These are phyloP conservation scores for Pseudogymnoascus sp. DNA, from an alignment of 2,329 filamentous ascomycete species.

Conservation along the genomic window DNA sequence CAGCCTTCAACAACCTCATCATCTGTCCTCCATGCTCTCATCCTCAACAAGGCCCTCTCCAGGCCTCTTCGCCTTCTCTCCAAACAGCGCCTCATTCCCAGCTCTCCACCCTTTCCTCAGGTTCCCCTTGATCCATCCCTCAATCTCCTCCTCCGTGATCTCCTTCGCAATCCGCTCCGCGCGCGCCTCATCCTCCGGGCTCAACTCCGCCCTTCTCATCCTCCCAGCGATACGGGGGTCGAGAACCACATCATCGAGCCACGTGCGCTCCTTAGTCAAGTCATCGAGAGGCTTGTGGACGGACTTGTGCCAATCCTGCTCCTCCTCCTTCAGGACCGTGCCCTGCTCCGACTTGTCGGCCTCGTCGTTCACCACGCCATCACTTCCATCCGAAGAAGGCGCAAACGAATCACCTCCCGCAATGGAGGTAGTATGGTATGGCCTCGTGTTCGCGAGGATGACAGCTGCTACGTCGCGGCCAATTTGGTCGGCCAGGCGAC, in stretches of 20 bases:
- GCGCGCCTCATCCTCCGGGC: conserved; percentile 61
- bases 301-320: conserved; percentile 79
- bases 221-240: conserved; percentile 69
- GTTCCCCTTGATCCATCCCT: conserved; percentile 61
- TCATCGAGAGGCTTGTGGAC: conserved; percentile 51
- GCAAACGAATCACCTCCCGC: conserved; percentile 41
- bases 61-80: conserved; percentile 19
- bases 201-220: conserved; percentile 74
- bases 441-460: conserved; percentile 57
- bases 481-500: conserved; percentile 77
- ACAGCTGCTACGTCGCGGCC: conserved; percentile 82
- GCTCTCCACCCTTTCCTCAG: conserved; percentile 43
- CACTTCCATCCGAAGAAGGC: conserved; percentile 13
- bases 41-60: conserved; percentile 13
- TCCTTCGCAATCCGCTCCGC: conserved; percentile 48
- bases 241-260: conserved; percentile 66
- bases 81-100: conserved; percentile 21
- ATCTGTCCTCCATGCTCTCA: conserved; percentile 6
- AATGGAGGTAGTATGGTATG: conserved; percentile 38
- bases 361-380: conserved; percentile 13
- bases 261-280: conserved; percentile 62
- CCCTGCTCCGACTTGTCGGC: conserved; percentile 53
- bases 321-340: conserved; percentile 60
- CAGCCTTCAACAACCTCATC: not conserved
- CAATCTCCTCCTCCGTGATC: conserved; percentile 61